A percentile compares a stretch with the other conserved stretches of the same genome.
Conservation (phyloP, 2,329 filamentous ascomycete genomes). For the Epichloe sibirici region DNA sequence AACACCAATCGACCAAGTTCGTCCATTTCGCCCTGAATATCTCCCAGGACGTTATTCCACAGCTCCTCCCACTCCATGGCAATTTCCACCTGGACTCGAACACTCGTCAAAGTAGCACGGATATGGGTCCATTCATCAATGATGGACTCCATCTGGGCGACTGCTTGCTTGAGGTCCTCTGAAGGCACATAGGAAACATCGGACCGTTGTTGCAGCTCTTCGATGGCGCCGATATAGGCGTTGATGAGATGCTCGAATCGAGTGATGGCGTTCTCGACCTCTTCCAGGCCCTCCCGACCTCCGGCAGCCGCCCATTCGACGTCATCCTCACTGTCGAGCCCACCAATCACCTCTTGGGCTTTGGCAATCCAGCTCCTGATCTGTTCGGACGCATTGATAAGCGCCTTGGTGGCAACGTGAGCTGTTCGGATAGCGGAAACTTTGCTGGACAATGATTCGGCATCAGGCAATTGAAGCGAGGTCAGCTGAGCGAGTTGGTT, state of each 20-base stretch:
- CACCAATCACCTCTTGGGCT: slow-evolving; percentile 76
- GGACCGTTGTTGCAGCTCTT: slow-evolving; percentile 66
- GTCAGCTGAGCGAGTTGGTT: slow-evolving; percentile 89
- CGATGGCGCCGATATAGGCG: slow-evolving; percentile 88
- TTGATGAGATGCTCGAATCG: slow-evolving; percentile 84
- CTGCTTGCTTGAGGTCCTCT: slow-evolving; percentile 60
- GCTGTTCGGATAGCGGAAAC: slow-evolving; percentile 79
- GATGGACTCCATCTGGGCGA: slow-evolving; percentile 82
- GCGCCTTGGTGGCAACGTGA: slow-evolving; percentile 66
- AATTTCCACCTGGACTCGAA: slow-evolving; percentile 86
- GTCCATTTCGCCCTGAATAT: slow-evolving; percentile 81
- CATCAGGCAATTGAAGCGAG: slow-evolving; percentile 77
- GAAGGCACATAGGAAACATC: slow-evolving; percentile 64
- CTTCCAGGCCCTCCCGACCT: slow-evolving; percentile 66
- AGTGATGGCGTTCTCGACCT: slow-evolving; percentile 61
- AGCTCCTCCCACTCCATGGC: slow-evolving; percentile 99
- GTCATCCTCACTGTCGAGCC: slow-evolving; percentile 89
- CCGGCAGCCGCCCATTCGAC: slow-evolving; percentile 93
- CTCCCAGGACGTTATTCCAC: slow-evolving; percentile 85
- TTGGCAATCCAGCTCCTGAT: slow-evolving; percentile 91
- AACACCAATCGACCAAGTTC: slow-evolving; percentile 73
- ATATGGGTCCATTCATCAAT: slow-evolving; percentile 76
- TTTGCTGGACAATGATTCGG: slow-evolving; percentile 67
- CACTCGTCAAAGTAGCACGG: slow-evolving; percentile 59
- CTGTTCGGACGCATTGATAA: slow-evolving; percentile 81